Percentiles rank a stretch among this genome's conserved stretches.
These are phyloP conservation scores for Thalassiosira mediterranea DNA, from an alignment of 352 stramenopile species.

Conservation along the genomic window DNA sequence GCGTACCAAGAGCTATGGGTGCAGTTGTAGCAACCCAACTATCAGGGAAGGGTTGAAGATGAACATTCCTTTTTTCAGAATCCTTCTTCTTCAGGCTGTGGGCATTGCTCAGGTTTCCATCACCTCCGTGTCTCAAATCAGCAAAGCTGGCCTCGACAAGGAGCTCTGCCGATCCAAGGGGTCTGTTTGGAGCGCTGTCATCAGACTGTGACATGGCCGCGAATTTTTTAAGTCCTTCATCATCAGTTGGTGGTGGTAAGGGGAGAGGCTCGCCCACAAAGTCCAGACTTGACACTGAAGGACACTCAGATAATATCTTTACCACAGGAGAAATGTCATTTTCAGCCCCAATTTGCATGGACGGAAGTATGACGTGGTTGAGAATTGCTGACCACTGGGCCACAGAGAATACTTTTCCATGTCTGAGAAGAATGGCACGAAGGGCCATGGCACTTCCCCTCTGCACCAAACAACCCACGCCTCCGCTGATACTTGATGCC, in stretches of 20 bases:
- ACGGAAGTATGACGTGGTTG: conserved; percentile 72
- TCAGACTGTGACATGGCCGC: conserved; percentile 59
- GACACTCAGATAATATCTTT: conserved; percentile 80
- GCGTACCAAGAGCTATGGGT: conserved; percentile 74
- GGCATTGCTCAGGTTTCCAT: conserved; percentile 78
- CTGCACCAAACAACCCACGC: conserved; percentile 80
- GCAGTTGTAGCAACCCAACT: conserved; percentile 84
- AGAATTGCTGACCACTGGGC: conserved; percentile 73
- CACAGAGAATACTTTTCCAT: conserved; percentile 76
- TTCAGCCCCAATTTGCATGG: conserved; percentile 73
- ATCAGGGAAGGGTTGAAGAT: conserved; percentile 80
- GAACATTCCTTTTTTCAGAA: conserved; percentile 38
- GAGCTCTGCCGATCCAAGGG: conserved; percentile 75
- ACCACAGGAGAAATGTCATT: conserved; percentile 72
- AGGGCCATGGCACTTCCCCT: conserved; percentile 81
- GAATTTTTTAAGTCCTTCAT: conserved; percentile 79
- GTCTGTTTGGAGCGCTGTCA: conserved; percentile 65
- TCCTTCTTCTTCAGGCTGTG: conserved; percentile 78
- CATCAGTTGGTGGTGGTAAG: conserved; percentile 66
- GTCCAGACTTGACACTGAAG: conserved; percentile 80
- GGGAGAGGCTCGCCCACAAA: conserved; percentile 73
- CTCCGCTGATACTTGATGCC: conserved; percentile 64
- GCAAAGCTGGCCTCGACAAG: conserved; percentile 84
- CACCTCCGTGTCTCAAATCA: conserved; percentile 80
- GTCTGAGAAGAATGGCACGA: conserved; percentile 78